Percentiles rank a stretch among this genome's conserved stretches.
Conservation (phyloP, 257 asterid genomes). For the Lycium barbarum region DNA sequence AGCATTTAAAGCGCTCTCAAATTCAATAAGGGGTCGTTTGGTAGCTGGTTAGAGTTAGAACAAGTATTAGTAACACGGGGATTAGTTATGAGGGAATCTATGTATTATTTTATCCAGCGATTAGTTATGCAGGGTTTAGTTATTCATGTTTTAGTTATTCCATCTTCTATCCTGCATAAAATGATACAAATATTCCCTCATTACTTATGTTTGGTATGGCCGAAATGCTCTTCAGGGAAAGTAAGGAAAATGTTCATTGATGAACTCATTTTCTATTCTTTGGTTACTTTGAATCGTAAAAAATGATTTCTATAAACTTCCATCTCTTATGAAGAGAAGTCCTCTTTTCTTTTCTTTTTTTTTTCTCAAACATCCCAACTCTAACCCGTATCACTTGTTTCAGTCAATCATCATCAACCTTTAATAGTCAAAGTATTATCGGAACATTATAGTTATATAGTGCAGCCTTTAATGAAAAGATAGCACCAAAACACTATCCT, state of each 20-base stretch:
- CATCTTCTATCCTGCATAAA: too few species aligned
- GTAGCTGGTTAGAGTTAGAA: too few species aligned
- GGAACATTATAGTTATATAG: background rate
- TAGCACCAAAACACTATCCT: slow-evolving; percentile 15
- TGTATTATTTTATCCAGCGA: background rate
- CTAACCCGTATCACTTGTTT: background rate
- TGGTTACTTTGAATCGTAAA: background rate
- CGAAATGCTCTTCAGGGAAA: background rate
- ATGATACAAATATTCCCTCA: too few species aligned
- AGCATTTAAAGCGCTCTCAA: slow-evolving; percentile 55
- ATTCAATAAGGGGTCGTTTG: slow-evolving; percentile 39
- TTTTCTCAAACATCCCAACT: slow-evolving; percentile 10
- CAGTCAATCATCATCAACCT: slow-evolving; percentile 17
- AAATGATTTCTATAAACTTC: background rate
- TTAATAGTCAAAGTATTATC: background rate
- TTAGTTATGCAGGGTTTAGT: too few species aligned
- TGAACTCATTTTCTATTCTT: background rate
- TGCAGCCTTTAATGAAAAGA: background rate
- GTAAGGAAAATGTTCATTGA: background rate
- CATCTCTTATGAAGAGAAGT: background rate
- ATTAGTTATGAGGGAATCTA: slow-evolving; percentile 32
- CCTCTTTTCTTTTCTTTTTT: background rate
- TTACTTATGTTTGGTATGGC: background rate
- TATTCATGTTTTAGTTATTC: too few species aligned
- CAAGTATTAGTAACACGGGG: too few species aligned